Base-by-base conservation (phyloP, 2,329 filamentous ascomycete species). In the Colletotrichum limetticola region DNA sequence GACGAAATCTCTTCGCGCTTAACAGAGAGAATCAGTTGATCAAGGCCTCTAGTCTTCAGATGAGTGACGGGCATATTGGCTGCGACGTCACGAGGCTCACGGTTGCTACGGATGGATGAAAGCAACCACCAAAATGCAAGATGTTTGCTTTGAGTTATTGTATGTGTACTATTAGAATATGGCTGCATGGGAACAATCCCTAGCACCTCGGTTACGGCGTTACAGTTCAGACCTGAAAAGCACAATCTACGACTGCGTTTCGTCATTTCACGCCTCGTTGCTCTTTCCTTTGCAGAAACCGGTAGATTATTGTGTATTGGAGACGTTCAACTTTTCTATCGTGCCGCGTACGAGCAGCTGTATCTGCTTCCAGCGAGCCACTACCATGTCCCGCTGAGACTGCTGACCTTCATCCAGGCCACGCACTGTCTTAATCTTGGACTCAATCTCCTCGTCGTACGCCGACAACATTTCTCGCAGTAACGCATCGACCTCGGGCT, bases 341-440 rank as follows among this genome's bases (percentile, higher is more conserved):
- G 84, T 82, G 42, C 76, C 77, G 64, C 79, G 78, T 12, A 85
- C 77, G 71, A 88, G 77, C 1, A 72, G 64, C 57, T 77, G 75
- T 59, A 87, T 83, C 76, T 88, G 86, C 70, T 75, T 75, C 86
- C 86, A 89, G 64, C 80, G 81, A 66, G 76, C 76, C 14, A 77
- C 64, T 11, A 88, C 74, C n/a, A 84, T 74, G 5, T 82, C 79
- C 28, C 80, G 80, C 74, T 87, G 86, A 11, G 76, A 76, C 32
- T 75, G 74, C 57, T 82, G 77, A 1, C 80, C 81, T 4, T 78
- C 76, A 2, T 79, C 64, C 75, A 83, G n/a, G 4, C 69, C 68
- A 52, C 78, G 75, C 22, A 83, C 71, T 56, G 77, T 74, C 32
- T 79, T 76, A 6, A 85, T 71, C 24, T 70, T 81, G 60, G 74